Percentiles rank a stretch among this genome's conserved stretches.
phyloP scores from a whole-genome alignment of 164 flowering plant genomes.

The Taxillus chinensis region DNA sequence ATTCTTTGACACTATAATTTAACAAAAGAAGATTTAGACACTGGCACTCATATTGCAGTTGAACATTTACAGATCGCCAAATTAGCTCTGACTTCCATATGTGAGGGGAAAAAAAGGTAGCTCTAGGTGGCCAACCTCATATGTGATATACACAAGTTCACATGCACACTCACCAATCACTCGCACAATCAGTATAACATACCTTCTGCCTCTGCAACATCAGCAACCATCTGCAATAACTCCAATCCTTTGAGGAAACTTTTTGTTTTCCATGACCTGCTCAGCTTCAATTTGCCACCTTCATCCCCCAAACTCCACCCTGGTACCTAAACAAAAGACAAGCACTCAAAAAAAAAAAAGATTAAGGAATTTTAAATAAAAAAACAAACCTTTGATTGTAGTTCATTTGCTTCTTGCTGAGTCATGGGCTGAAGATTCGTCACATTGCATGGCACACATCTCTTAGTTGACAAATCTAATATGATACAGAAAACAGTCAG shows the following conservation, averaged over 20 bases:
- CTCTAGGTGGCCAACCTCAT: background rate
- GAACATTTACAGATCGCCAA: no score
- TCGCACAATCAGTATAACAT: background rate
- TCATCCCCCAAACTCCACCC: slow-evolving; percentile 75
- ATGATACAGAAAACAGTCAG: slow-evolving; percentile 9
- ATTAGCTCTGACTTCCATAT: no score
- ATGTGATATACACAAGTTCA: background rate
- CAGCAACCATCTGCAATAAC: slow-evolving; percentile 65
- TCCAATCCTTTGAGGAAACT: slow-evolving; percentile 83
- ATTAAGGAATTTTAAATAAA: background rate
- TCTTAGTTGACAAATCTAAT: slow-evolving; percentile 60
- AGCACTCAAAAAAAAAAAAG: background rate
- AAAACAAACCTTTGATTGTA: slow-evolving; percentile 42
- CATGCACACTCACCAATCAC: background rate
- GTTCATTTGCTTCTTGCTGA: slow-evolving; percentile 50
- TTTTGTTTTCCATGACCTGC: slow-evolving; percentile 73
- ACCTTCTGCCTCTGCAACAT: slow-evolving; percentile 96
- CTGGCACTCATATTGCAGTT: no score
- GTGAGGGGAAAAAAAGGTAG: no score
- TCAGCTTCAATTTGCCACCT: slow-evolving; percentile 51
- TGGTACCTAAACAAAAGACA: slow-evolving; percentile 42
- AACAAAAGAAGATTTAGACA: no score
- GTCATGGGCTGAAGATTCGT: slow-evolving; percentile 76
- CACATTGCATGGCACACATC: slow-evolving; percentile 83
- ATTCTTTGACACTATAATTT: no score